Evolutionary conservation across 2,329 filamentous ascomycete genomes (phyloP), one percentile per base, ranked within the genome.

Genomic region (Talaromyces sp.): DNA sequence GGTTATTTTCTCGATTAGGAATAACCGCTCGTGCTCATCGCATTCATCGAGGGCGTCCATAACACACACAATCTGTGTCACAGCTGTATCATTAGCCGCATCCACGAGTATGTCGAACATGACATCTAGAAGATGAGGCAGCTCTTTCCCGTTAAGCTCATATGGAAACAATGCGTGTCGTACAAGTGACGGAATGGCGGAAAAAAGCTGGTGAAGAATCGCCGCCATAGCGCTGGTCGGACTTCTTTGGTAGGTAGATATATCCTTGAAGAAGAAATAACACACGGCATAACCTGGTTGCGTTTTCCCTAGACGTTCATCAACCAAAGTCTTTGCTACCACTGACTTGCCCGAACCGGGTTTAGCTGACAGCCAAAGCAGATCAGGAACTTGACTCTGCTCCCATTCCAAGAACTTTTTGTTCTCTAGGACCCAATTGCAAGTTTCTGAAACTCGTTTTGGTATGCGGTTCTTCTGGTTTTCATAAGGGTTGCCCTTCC

Each of bases 261-360:
- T 19, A 47, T 78, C 76, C 63, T 80, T 80, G 69, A 82, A 82
- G 66, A 82, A 82, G 66, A 56, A 56, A 80, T 81, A 82, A 67
- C 78, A 80, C 6, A 78, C 70, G 1, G 70, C 75, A 0, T 52
- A 35, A 22, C 24, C 45, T 31, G 69, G 71, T 0, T 56, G 62
- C 1, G 47, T 19, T 0, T 33, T 67, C 0, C 59, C 58, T 2
- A 81, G 66, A 0, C 73, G 63, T 0, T 67, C 16, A 37, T 81
- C 77, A 0, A 76, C 69, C 1, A 82, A 64, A 47, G 74, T 70
- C 64, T 68, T 78, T 14, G 74, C 71, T 2, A 81, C 65, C 4
- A 81, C 79, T 0, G 80, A 80, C 64, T 81, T 81, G 8, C 79
- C 79, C 43, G 76, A 80, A 0, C 79, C 80, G 1, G 79, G 80